These are phyloP conservation scores for Pythium rhizo-oryzae DNA, from an alignment of 352 stramenopile genomes.

Conservation along the genomic window DNA sequence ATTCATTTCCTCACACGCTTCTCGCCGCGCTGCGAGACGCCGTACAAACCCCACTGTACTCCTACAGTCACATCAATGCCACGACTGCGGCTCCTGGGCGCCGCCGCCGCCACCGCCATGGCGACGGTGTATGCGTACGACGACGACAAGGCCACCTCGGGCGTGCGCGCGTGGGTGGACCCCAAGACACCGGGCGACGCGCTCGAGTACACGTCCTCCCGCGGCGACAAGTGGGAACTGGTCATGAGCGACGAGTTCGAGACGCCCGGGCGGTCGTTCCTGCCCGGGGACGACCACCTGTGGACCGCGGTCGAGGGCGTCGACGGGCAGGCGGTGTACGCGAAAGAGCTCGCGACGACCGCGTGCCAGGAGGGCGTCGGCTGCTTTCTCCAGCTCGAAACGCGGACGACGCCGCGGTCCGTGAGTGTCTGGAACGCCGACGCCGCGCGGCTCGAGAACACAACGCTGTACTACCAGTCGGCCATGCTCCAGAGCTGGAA, in stretches of 20 bases:
- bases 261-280: conserved; percentile 79
- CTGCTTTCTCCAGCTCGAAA: conserved; percentile 70
- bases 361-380: conserved; percentile 7
- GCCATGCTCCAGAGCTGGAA: conserved; percentile 95
- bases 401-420: conserved; percentile 35
- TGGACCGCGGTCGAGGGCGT: conserved; percentile 96
- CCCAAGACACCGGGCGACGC: conserved; percentile 44
- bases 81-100: background rate
- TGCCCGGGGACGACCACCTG: conserved; percentile 90
- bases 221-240: conserved; percentile 48
- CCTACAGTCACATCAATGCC: background rate
- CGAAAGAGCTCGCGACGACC: conserved; percentile 16
- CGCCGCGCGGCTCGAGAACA: conserved; percentile 51
- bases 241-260: conserved; percentile 85
- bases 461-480: conserved; percentile 57
- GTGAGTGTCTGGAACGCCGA: conserved; percentile 63
- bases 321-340: conserved; percentile 47
- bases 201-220: conserved; percentile 41
- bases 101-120: background rate
- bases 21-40: background rate
- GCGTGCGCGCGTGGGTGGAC: conserved; percentile 50
- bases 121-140: background rate
- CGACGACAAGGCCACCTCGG: conserved; percentile 6
- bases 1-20: background rate
- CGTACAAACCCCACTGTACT: too few species aligned